Base-by-base conservation (phyloP, 78 protist species). In the Diacronema lutheri region DNA sequence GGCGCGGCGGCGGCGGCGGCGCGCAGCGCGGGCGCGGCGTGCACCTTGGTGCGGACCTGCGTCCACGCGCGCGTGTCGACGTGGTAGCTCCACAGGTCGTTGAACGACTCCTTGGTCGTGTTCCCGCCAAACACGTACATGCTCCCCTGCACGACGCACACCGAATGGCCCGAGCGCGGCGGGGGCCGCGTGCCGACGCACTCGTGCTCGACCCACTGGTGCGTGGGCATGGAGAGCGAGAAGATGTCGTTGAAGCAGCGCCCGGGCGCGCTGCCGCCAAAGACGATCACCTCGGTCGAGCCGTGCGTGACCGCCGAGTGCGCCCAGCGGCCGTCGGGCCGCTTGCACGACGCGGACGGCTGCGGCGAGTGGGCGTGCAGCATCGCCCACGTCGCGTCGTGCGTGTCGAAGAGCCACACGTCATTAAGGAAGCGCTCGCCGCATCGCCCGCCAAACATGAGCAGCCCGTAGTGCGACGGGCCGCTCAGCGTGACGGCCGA, bases 71-170 rank as follows among this genome's bases (percentile, higher is more conserved):
- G 3, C 4, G 16, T 38, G n/a, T 1, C 26, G 11, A 41, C 35
- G 16, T 11, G 38, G 21, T 13, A 71, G 37, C 23, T 58, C 82
- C 82, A 76, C 33, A n/a, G 29, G 44, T 76, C 82, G 50, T 76
- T n/a, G 68, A 76, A 76, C 16, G 82, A 44, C 31, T 46, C 44
- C 31, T 20, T 3, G 10, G 65, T 44, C 16, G 82, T 56, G 82
- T 56, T 56, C 10, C 82, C 82, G 55, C 82, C 82, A 50, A 76
- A 44, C 40, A 76, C n/a, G 82, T 16, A 76, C 82, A 76, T 44
- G 19, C 40, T 3, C 14, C 16, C 41, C 21, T 62, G 62, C 26
- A 33, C 55, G 14, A 50, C 9, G 65, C 61, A 76, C 9, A 64
- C 82, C 1, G 33, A 76, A 44, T 76, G 82, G 31, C 82, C 82